A percentile compares a stretch with the other conserved stretches of the same genome.
Conservation (phyloP, 768 basidiomycete species). For the Lepiota subincarnata region DNA sequence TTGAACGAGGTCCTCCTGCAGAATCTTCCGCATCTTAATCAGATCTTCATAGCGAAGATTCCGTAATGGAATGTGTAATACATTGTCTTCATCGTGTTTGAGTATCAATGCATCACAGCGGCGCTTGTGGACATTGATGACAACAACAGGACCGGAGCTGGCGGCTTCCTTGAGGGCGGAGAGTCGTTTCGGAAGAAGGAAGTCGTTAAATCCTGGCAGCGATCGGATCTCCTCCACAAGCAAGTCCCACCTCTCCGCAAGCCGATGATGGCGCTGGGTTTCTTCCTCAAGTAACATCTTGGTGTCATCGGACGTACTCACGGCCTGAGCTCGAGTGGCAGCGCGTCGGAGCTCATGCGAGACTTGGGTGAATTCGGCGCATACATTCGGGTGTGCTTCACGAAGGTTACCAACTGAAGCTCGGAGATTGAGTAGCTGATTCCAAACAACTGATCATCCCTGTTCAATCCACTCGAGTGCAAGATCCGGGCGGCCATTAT, state of each 20-base stretch:
- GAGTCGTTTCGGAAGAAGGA: conserved; percentile 15
- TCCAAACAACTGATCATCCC: conserved; percentile 26
- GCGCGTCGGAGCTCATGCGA: conserved; percentile 13
- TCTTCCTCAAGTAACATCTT: conserved; percentile 16
- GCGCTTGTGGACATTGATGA: conserved; percentile 15
- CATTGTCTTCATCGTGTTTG: neutral
- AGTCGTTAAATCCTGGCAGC: conserved; percentile 18
- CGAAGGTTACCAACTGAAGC: conserved; percentile 20
- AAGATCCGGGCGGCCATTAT: conserved; percentile 14
- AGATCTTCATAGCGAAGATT: conserved; percentile 5
- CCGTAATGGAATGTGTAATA: conserved; percentile 13
- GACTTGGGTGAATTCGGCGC: conserved; percentile 11
- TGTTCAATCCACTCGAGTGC: conserved; percentile 33
- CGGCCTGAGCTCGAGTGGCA: neutral
- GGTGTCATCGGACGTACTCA: neutral
- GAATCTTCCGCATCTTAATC: no score
- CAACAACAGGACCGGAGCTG: conserved; percentile 17
- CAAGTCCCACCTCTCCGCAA: conserved; percentile 18
- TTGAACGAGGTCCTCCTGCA: no score
- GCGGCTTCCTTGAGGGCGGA: conserved; percentile 10
- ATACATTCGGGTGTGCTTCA: conserved; percentile 10
- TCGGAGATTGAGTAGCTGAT: conserved; percentile 21
- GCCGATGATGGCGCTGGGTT: conserved; percentile 11
- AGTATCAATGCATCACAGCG: conserved; percentile 22
- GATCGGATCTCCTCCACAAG: conserved; percentile 12